Evolutionary conservation across 2,329 filamentous ascomycete species (phyloP).

Genomic region (Trichoderma semiorbis): DNA sequence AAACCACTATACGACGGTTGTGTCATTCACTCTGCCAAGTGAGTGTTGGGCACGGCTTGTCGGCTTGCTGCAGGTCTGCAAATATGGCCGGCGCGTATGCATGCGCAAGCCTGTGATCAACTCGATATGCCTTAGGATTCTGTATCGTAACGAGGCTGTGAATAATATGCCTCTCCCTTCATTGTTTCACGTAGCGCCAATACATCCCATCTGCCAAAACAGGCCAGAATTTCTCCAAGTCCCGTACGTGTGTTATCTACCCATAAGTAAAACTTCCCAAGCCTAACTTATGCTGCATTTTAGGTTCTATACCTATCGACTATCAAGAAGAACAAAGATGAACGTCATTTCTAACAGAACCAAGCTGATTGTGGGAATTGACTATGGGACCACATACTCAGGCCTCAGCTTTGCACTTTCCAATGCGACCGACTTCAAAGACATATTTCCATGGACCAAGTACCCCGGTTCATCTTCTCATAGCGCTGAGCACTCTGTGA

Average conservation of each 20-base stretch:
- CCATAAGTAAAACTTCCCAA: not conserved
- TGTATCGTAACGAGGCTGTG: too few relatives aligned
- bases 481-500: conserved; percentile 20
- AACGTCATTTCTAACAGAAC: not conserved
- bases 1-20: too few relatives aligned
- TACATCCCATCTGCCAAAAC: not conserved
- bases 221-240: too few relatives aligned
- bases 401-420: conserved; percentile 22
- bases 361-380: not conserved
- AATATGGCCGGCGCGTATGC: too few relatives aligned
- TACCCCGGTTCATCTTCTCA: conserved; percentile 21
- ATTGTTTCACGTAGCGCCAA: not conserved
- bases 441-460: conserved; percentile 21
- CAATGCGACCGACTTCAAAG: conserved; percentile 20
- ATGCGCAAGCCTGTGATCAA: too few relatives aligned
- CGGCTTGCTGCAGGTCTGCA: too few relatives aligned
- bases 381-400: conserved; percentile 24
- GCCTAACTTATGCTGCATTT: rapidly evolving
- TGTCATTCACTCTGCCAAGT: too few relatives aligned
- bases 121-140: too few relatives aligned
- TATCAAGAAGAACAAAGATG: not conserved
- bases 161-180: too few relatives aligned
- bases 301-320: not conserved
- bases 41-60: too few relatives aligned
- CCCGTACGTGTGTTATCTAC: not conserved